Evolutionary conservation across 192 early-diverging fungal genomes (phyloP), one percentile per base, ranked within the genome.

Genomic region (Pilobolus umbonatus): DNA sequence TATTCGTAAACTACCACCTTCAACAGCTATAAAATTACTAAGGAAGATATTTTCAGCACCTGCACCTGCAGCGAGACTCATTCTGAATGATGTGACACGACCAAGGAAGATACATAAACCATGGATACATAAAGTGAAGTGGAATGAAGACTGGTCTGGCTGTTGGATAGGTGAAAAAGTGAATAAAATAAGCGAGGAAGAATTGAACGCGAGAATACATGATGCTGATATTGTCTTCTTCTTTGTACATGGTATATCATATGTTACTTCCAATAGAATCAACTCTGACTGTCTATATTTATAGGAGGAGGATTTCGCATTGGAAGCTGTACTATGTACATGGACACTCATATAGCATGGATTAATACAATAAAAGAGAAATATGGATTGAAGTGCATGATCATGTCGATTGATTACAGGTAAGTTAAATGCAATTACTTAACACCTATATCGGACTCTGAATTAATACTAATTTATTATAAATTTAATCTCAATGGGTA

Each of bases 251-350:
- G 71, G 71, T 69, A 59, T 57, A 26, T 15, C 19, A 12, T 42
- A 42, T 15, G n/a, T 40, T 17, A 28, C 22, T 5, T 30, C 4
- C 3, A 28, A 24, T 22, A 36, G 24, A 36, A 24, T 53, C 19
- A 3, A 28, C 15, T 38, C 8, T 35, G 21, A 54, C 14, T 51
- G 21, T 25, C 22, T 35, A 21, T 30, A 26, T 6, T 53, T n/a
- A n/a, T 63, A 69, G 68, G 68, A 51, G 71, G 71, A 34, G 71
- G 71, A 40, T 73, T 73, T 32, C 71, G 71, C 46, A 61, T 73
- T 12, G 71, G 71, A 3, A 67, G 25, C 3, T 51, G 60, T 26
- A 73, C 71, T 43, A 73, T 73, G 71, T 73, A 63, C 9, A 67
- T 67, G 64, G 71, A 73, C 22, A 63, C 71, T 21, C 44, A 67